A percentile compares a stretch with the other conserved stretches of the same genome.
Evolutionary conservation across 495 filamentous ascomycete species (phyloP).

Genomic region (Aspergillus steynii): DNA sequence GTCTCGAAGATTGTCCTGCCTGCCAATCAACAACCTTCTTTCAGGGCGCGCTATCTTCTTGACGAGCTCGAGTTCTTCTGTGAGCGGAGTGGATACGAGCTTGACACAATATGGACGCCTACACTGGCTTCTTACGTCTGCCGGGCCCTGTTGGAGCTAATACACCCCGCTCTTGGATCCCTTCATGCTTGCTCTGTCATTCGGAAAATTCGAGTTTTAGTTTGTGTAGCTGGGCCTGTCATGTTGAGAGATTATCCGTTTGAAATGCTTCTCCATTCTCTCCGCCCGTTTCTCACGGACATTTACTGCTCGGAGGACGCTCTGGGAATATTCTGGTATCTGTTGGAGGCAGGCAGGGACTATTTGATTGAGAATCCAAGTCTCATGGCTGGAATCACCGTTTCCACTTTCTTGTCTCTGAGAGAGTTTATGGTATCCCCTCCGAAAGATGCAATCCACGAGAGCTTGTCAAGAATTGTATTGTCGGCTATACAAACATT

Average conservation of each 20-base stretch:
- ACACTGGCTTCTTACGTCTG: slow-evolving; percentile 71
- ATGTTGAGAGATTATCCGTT: slow-evolving; percentile 78
- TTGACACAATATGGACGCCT: slow-evolving; percentile 71
- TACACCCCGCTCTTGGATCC: slow-evolving; percentile 85
- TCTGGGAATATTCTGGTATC: slow-evolving; percentile 82
- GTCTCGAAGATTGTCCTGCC: slow-evolving; percentile 61
- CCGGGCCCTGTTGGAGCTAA: slow-evolving; percentile 73
- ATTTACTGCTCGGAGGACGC: slow-evolving; percentile 89
- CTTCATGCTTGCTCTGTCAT: slow-evolving; percentile 83
- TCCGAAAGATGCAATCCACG: slow-evolving; percentile 70
- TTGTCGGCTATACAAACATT: slow-evolving; percentile 67
- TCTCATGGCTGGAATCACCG: slow-evolving; percentile 75
- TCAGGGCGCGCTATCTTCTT: slow-evolving; percentile 71
- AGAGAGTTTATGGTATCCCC: slow-evolving; percentile 67
- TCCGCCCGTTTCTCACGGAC: slow-evolving; percentile 77
- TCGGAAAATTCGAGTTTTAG: slow-evolving; percentile 77
- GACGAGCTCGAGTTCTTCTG: slow-evolving; percentile 77
- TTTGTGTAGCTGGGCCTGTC: slow-evolving; percentile 71
- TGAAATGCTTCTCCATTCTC: slow-evolving; percentile 85
- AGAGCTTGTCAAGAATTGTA: slow-evolving; percentile 70
- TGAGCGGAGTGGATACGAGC: slow-evolving; percentile 63
- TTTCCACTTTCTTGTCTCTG: slow-evolving; percentile 74
- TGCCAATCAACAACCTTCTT: slow-evolving; percentile 80
- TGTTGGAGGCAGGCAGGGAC: slow-evolving; percentile 65
- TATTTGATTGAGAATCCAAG: slow-evolving; percentile 66